Evolutionary conservation across 1,284 basidiomycete species (phyloP).

Genomic region (Pascua sp.): DNA sequence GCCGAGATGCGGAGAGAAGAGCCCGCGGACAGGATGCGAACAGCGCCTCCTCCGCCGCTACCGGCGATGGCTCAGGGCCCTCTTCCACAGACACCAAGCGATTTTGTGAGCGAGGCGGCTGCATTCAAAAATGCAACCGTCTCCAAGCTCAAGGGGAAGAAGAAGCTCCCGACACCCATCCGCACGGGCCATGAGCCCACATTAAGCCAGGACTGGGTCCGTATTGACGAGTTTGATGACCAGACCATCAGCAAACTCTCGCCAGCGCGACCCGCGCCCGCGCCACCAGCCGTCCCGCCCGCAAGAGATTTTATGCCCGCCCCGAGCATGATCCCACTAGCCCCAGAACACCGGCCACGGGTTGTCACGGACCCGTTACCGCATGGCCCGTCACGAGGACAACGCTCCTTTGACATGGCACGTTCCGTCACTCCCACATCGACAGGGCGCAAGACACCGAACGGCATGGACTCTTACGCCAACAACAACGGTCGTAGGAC

Average conservation of each 20-base stretch:
- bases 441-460: no score
- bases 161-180: constrained; percentile 11
- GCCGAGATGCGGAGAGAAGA: no score
- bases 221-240: constrained; percentile 19
- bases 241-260: constrained; percentile 3
- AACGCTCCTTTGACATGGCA: constrained; percentile 4
- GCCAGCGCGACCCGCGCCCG: constrained; percentile 4
- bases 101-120: no score
- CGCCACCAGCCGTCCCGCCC: constrained; percentile 1
- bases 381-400: constrained; percentile 1
- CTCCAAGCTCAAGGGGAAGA: not conserved
- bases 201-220: constrained; percentile 33
- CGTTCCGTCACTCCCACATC: not conserved
- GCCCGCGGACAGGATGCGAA: no score
- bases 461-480: no score
- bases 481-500: no score
- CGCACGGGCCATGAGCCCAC: constrained; percentile 19
- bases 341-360: no score
- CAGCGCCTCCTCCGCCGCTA: not conserved
- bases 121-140: no score
- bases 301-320: no score
- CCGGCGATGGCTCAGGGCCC: constrained; percentile 14
- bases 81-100: constrained; percentile 5
- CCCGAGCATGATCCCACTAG: no score
- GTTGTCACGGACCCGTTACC: not conserved